Conservation (phyloP, 768 basidiomycete genomes). For the Lentinus tigrinus region DNA sequence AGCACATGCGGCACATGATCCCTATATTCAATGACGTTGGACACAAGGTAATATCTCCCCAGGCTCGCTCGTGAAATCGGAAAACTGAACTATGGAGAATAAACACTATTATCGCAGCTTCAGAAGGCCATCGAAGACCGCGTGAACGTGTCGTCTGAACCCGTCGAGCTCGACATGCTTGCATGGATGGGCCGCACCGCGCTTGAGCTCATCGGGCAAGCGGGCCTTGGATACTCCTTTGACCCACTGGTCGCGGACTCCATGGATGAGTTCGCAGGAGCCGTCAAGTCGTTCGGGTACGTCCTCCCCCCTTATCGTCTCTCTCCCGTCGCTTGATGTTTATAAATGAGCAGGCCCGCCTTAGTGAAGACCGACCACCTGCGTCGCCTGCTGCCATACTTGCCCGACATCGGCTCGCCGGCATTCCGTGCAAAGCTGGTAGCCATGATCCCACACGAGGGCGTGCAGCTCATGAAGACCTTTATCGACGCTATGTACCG, state of each 20-base stretch:
- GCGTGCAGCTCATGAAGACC: too few relatives aligned
- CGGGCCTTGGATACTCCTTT: constrained; percentile 41
- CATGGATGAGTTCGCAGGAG: neutral
- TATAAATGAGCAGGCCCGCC: neutral
- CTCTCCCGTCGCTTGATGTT: neutral
- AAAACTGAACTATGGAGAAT: too few relatives aligned
- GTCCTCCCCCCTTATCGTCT: neutral
- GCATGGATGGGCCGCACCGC: constrained; percentile 26
- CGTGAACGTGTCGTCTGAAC: neutral
- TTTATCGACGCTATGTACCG: constrained; percentile 17
- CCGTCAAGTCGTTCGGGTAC: constrained; percentile 29
- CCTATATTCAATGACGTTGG: constrained; percentile 23
- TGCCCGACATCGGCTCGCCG: too few relatives aligned
- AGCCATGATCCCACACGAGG: too few relatives aligned
- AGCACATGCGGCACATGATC: constrained; percentile 22
- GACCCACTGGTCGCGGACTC: constrained; percentile 34
- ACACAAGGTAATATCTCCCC: constrained; percentile 15
- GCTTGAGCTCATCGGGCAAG: constrained; percentile 41
- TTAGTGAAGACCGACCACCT: too few relatives aligned
- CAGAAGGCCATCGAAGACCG: too few relatives aligned
- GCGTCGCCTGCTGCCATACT: too few relatives aligned
- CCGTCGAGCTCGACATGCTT: constrained; percentile 20
- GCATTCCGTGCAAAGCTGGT: too few relatives aligned
- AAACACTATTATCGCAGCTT: too few relatives aligned
- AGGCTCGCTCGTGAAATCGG: too few relatives aligned